These are phyloP conservation scores for Sindora glabra DNA, from an alignment of 306 rosid species.

Conservation along the genomic window DNA sequence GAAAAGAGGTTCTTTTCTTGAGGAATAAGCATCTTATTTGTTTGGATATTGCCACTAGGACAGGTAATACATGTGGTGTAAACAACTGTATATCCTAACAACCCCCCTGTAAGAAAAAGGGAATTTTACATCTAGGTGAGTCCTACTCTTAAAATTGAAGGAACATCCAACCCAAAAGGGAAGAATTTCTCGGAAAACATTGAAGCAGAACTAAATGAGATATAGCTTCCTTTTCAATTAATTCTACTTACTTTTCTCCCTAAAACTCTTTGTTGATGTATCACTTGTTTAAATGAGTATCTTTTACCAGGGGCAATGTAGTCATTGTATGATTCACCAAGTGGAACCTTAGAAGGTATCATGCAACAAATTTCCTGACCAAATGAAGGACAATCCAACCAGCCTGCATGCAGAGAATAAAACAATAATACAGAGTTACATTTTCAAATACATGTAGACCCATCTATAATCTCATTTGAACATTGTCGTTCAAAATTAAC, in stretches of 20 bases:
- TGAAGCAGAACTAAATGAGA: not conserved
- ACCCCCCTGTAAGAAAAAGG: no score
- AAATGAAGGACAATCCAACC: constrained; percentile 88
- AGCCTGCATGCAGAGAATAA: constrained; percentile 60
- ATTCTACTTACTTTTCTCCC: constrained; percentile 69
- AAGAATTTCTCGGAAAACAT: not conserved
- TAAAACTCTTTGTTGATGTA: constrained; percentile 87
- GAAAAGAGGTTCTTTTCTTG: no score
- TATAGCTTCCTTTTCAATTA: not conserved
- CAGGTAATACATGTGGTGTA: no score
- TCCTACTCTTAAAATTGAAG: constrained; percentile 1
- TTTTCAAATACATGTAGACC: not conserved
- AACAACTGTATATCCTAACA: not conserved
- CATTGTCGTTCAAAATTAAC: no score
- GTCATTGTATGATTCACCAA: constrained; percentile 77
- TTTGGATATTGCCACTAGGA: not conserved
- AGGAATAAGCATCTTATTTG: not conserved
- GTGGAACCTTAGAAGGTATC: constrained; percentile 99
- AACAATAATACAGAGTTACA: not conserved
- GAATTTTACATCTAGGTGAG: no score
- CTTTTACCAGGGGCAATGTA: constrained; percentile 84
- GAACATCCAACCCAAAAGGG: not conserved
- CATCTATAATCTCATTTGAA: no score
- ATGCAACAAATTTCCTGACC: constrained; percentile 75
- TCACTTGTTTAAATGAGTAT: constrained; percentile 98